Conservation (phyloP, 441 rosid species). For the Sinapis alba region DNA sequence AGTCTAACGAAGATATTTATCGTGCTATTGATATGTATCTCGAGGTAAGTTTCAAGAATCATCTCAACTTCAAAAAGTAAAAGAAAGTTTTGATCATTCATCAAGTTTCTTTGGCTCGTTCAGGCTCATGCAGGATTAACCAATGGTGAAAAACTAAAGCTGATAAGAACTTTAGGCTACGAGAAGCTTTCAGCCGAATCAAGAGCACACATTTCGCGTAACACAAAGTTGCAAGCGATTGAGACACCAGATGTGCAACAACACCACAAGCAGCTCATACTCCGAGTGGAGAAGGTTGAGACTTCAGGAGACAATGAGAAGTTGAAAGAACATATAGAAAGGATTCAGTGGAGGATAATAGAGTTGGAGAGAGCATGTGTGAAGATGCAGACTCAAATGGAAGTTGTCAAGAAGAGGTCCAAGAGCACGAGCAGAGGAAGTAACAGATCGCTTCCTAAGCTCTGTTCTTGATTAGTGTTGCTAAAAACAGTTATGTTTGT, state of each 20-base stretch:
- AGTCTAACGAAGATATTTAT: conserved; percentile 59
- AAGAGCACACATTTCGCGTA: conserved; percentile 56
- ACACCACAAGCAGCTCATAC: conserved; percentile 46
- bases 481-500: conserved; percentile 10
- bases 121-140: conserved; percentile 73
- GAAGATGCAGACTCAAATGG: conserved; percentile 79
- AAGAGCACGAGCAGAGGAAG: conserved; percentile 45
- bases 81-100: background rate
- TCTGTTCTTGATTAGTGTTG: conserved; percentile 61
- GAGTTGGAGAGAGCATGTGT: conserved; percentile 79
- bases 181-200: conserved; percentile 68
- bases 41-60: conserved; percentile 50
- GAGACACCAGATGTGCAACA: conserved; percentile 43
- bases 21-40: conserved; percentile 72
- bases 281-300: conserved; percentile 54
- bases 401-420: conserved; percentile 65
- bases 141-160: conserved; percentile 63
- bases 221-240: conserved; percentile 51
- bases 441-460: conserved; percentile 67
- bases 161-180: conserved; percentile 53
- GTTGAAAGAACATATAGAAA: conserved; percentile 59
- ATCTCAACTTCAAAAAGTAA: background rate
- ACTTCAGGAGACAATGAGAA: conserved; percentile 46
- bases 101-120: background rate
- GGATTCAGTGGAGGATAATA: conserved; percentile 79